Base-by-base conservation (phyloP, 495 filamentous ascomycete species). In the Xylaria bambusicola region DNA sequence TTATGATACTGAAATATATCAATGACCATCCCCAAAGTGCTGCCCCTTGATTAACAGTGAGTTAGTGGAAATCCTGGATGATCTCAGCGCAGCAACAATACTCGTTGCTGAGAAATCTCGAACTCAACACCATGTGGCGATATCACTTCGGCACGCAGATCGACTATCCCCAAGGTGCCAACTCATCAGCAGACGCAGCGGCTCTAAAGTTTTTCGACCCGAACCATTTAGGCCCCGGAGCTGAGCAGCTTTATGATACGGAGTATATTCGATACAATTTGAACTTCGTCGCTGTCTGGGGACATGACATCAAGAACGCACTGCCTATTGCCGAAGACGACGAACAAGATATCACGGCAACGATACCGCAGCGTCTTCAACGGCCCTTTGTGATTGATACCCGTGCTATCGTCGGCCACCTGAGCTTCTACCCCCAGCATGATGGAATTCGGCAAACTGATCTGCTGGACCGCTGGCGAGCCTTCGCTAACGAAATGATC, bases 71-170 rank as follows among this genome's bases (percentile, higher is more conserved):
- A 3, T 71, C 78, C 4, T 84, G 82, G 81, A 76, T 74, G 6
- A 75, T 81, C 17, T 73, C 74, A 52, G 79, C 80, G 2, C 81
- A 84, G 64, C 77, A 81, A 46, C 81, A 84, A 56, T 82, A 83
- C 61, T 82, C 77, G 6, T 79, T 84, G 55, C 69, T 84, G 12
- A 67, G 76, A 21, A 79, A 84, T 54, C 73, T 84, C 1, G 80
- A 83, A 61, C 58, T 66, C 4, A 66, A 74, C 49, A 63, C 75
- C 13, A 60, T 82, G 50, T 60, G 66, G 33, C 73, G 65, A 15
- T 84, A 84, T 63, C 82, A 82, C 52, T 84, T 84, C 60, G 75
- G 67, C 4, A 56, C 67, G 36, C 65, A 63, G n/a, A 48, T 61
- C 13, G 56, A 58, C 0, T 65, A 63, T 13, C 57, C 65, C 6